Evolutionary conservation across 2,329 filamentous ascomycete species (phyloP).

Genomic region (Alternaria brassicicola): DNA sequence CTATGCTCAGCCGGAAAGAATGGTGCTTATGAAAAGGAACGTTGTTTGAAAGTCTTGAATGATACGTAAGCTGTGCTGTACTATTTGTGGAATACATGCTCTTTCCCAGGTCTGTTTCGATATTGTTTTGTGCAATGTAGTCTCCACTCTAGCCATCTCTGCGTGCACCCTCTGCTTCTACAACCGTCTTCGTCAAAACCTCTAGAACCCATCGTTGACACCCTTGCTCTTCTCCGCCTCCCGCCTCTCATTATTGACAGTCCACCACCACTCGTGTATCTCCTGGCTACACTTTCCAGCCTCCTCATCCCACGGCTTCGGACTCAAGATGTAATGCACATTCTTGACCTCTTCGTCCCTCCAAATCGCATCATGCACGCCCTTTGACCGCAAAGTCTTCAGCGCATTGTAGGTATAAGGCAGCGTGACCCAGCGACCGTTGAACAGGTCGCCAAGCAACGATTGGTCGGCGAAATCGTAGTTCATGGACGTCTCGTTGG

Average conservation of each 20-base stretch:
- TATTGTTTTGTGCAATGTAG: neutral
- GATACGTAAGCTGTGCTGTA: neutral
- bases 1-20: neutral
- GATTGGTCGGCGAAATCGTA: constrained; percentile 68
- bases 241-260: constrained; percentile 57
- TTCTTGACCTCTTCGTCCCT: constrained; percentile 66
- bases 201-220: constrained; percentile 59
- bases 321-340: constrained; percentile 66
- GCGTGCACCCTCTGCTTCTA: neutral
- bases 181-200: neutral
- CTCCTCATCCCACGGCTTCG: constrained; percentile 68
- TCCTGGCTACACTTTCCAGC: constrained; percentile 53
- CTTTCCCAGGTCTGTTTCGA: neutral
- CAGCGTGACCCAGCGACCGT: constrained; percentile 63
- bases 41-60: neutral
- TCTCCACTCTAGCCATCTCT: neutral
- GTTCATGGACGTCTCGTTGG: constrained; percentile 52
- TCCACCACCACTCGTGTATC: constrained; percentile 65
- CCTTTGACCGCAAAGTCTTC: constrained; percentile 63
- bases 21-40: neutral
- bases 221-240: constrained; percentile 55
- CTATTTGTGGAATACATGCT: neutral
- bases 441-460: constrained; percentile 63
- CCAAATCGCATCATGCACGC: constrained; percentile 66
- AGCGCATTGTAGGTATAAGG: constrained; percentile 68